Base-by-base conservation (phyloP, 768 basidiomycete genomes). In the Lactarius sanguifluus region DNA sequence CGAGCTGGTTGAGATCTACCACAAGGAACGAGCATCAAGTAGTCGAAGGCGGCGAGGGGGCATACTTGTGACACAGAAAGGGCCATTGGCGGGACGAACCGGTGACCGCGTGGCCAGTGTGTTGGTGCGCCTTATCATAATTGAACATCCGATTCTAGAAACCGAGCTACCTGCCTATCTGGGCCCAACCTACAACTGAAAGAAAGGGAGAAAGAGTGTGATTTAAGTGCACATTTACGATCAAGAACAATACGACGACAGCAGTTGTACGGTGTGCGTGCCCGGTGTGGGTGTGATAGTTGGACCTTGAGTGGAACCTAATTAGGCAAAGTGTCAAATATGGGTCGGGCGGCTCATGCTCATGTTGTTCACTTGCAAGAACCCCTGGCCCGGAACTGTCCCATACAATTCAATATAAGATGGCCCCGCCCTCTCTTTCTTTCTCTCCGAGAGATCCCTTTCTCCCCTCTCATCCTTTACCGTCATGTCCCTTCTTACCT, bases 401-500 rank as follows among this genome's bases (percentile, higher is more conserved):
- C 50, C 25, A 52, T 50, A 23, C 55, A 2, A 20, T 23, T 0
- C 36, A 8, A 9, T 58, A 58, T 58, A 58, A 58, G 57, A 58
- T 58, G 57, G 38, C 34, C 5, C 57, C n/a, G 32, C 36, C 23
- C 36, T 34, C 57, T 38, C n/a, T 36, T 38, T 15, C 32, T 16
- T 4, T 23, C n/a, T n/a, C 32, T 57, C 3, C 28, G 54, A 56
- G 54, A 54, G 28, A 18, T 23, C 32, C 20, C 18, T 30, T 43
- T 34, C 41, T 45, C 43, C 32, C 23, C n/a, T 32, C 40, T 56
- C 61, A 41, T 54, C n/a, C 28, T 8, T 30, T 25, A 7, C 16
- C 16, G 23, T 20, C 64, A 65, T 65, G 64, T 56, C 18, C 64
- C 55, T 25, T n/a, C 38, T 61, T 25, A 32, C 64, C 6, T 8